A percentile compares a stretch with the other conserved stretches of the same genome.
phyloP scores from a whole-genome alignment of 2,329 filamentous ascomycete species.

The Alternaria viburni region DNA sequence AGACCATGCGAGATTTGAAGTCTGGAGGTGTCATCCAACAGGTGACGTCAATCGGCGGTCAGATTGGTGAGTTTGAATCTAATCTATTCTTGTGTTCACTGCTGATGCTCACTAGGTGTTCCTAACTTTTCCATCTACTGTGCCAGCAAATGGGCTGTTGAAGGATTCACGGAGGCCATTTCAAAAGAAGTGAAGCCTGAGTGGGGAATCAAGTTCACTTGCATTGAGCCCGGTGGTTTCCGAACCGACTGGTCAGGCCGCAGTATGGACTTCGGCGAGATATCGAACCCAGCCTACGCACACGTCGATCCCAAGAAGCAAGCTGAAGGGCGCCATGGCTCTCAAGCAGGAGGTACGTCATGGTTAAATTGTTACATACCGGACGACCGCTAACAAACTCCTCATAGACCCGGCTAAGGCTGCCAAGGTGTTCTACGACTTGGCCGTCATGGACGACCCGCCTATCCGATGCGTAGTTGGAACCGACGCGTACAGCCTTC shows the following conservation, averaged over 20 bases:
- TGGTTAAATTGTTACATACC: too few species aligned
- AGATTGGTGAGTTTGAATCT: conserved; percentile 40
- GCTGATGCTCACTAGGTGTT: conserved; percentile 22
- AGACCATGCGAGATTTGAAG: conserved; percentile 54
- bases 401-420: conserved; percentile 56
- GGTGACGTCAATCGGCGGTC: conserved; percentile 61
- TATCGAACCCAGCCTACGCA: conserved; percentile 55
- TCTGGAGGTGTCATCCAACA: conserved; percentile 63
- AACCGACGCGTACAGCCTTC: conserved; percentile 58
- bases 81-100: background rate
- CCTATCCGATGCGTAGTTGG: conserved; percentile 62
- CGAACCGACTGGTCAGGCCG: conserved; percentile 56
- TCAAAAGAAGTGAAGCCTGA: conserved; percentile 54
- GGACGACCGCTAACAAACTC: background rate
- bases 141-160: conserved; percentile 55
- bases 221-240: conserved; percentile 56
- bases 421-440: conserved; percentile 60
- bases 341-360: conserved; percentile 49
- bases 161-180: conserved; percentile 56
- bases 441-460: conserved; percentile 60
- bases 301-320: conserved; percentile 54
- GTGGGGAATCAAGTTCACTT: conserved; percentile 56
- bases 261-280: conserved; percentile 55
- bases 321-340: conserved; percentile 51
- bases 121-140: conserved; percentile 52